Evolutionary conservation across 345 rosid species (phyloP).

Genomic region (Hirschfeldia incana): DNA sequence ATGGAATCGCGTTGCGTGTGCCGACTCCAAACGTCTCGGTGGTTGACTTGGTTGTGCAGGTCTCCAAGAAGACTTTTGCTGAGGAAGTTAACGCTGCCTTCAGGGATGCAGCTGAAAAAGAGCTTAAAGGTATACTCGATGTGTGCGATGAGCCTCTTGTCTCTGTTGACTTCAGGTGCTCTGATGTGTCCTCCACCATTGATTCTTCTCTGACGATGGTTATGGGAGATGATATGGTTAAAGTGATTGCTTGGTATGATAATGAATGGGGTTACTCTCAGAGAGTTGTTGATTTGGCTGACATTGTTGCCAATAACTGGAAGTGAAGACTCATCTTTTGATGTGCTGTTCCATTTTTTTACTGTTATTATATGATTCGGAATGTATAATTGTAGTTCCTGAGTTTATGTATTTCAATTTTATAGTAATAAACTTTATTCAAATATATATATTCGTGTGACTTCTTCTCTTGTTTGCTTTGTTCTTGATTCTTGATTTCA

Average conservation of each 20-base stretch:
- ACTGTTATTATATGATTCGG: constrained; percentile 31
- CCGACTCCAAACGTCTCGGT: constrained; percentile 98
- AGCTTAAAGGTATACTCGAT: constrained; percentile 75
- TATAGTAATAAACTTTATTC: constrained; percentile 33
- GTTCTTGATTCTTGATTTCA: constrained; percentile 26
- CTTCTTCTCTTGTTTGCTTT: constrained; percentile 24
- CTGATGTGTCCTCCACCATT: constrained; percentile 85
- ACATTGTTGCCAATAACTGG: constrained; percentile 93
- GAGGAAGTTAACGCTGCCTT: constrained; percentile 96
- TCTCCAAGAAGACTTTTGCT: constrained; percentile 89
- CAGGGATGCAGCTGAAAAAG: constrained; percentile 83
- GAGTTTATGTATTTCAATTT: constrained; percentile 32
- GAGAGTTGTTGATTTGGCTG: constrained; percentile 96
- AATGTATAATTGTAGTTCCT: constrained; percentile 34
- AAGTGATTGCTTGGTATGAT: constrained; percentile 99
- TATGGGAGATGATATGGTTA: constrained; percentile 99
- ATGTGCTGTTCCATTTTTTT: constrained; percentile 23
- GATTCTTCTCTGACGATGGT: constrained; percentile 94
- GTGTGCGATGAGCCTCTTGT: constrained; percentile 99
- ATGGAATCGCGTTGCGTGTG: constrained; percentile 95
- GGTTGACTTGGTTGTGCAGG: constrained; percentile 94
- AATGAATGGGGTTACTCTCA: constrained; percentile 99
- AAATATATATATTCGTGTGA: not conserved
- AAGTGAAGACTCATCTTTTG: constrained; percentile 46
- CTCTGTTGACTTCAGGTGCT: constrained; percentile 95